These are phyloP conservation scores for Coriaria nepalensis DNA, from an alignment of 306 rosid species.

Conservation along the genomic window DNA sequence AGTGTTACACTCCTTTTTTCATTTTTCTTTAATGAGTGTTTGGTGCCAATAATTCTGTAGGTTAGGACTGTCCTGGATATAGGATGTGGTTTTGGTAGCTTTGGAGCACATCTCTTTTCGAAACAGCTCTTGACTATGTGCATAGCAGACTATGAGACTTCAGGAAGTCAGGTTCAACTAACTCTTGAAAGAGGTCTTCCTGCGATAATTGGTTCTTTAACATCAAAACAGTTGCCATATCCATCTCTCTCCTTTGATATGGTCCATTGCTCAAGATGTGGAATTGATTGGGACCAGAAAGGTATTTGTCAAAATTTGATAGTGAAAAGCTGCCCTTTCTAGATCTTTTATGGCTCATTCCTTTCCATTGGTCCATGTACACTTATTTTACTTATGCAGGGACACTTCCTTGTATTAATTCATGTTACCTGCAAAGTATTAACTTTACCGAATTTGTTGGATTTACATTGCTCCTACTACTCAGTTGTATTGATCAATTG, in stretches of 20 bases:
- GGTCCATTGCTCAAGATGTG: constrained; percentile 89
- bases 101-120: constrained; percentile 87
- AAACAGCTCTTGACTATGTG: constrained; percentile 72
- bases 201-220: constrained; percentile 74
- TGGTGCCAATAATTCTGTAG: constrained; percentile 28
- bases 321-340: too few relatives aligned
- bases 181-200: constrained; percentile 97
- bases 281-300: constrained; percentile 75
- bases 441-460: background rate
- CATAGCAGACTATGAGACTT: constrained; percentile 81
- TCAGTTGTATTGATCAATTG: constrained; percentile 4
- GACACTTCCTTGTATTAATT: background rate
- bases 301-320: constrained; percentile 28
- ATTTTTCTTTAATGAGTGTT: background rate
- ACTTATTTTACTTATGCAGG: too few relatives aligned
- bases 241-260: constrained; percentile 91
- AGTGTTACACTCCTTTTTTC: background rate
- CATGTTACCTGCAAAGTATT: background rate
- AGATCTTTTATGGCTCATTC: too few relatives aligned
- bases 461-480: background rate
- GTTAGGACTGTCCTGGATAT: constrained; percentile 75
- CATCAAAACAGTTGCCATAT: constrained; percentile 69
- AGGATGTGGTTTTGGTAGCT: constrained; percentile 86
- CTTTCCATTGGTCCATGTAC: too few relatives aligned
- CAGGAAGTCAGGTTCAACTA: constrained; percentile 94